Percentiles rank a stretch among this genome's conserved stretches.
phyloP scores from a whole-genome alignment of 805 yeast species.

The Clavispora vitiphila region DNA sequence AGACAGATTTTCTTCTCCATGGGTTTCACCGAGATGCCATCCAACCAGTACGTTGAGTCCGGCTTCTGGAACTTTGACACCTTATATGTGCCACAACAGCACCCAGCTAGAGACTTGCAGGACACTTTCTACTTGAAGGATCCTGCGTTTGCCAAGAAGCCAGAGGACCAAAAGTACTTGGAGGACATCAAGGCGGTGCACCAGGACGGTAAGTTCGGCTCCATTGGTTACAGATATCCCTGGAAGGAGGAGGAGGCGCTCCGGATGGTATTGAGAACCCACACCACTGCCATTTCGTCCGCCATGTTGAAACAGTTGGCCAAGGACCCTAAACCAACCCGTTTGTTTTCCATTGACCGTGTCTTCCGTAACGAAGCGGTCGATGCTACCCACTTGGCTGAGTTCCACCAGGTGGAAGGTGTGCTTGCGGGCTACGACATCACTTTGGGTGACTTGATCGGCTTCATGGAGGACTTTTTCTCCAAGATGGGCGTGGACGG shows the following conservation, averaged over 20 bases:
- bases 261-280: slow-evolving; percentile 92
- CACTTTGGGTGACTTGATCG: slow-evolving; percentile 93
- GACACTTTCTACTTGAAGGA: slow-evolving; percentile 97
- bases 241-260: slow-evolving; percentile 92
- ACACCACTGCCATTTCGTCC: slow-evolving; percentile 93
- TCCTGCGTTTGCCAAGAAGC: slow-evolving; percentile 75
- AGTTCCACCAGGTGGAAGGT: slow-evolving; percentile 99
- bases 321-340: slow-evolving; percentile 78
- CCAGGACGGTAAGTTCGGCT: slow-evolving; percentile 84
- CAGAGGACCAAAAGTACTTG: slow-evolving; percentile 76
- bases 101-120: slow-evolving; percentile 98
- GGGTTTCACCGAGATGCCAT: slow-evolving; percentile 99
- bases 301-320: slow-evolving; percentile 85
- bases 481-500: slow-evolving; percentile 95
- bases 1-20: slow-evolving; percentile 94
- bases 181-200: slow-evolving; percentile 78
- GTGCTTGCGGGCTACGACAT: slow-evolving; percentile 94
- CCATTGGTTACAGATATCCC: slow-evolving; percentile 97
- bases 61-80: slow-evolving; percentile 99
- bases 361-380: slow-evolving; percentile 99
- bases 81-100: slow-evolving; percentile 96
- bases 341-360: slow-evolving; percentile 93
- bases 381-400: slow-evolving; percentile 98
- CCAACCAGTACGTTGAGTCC: slow-evolving; percentile 95
- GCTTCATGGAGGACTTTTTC: slow-evolving; percentile 97